Evolutionary conservation across 768 basidiomycete species (phyloP), one percentile per base, ranked within the genome.

Genomic region (Candolleomyces aberdarensis): DNA sequence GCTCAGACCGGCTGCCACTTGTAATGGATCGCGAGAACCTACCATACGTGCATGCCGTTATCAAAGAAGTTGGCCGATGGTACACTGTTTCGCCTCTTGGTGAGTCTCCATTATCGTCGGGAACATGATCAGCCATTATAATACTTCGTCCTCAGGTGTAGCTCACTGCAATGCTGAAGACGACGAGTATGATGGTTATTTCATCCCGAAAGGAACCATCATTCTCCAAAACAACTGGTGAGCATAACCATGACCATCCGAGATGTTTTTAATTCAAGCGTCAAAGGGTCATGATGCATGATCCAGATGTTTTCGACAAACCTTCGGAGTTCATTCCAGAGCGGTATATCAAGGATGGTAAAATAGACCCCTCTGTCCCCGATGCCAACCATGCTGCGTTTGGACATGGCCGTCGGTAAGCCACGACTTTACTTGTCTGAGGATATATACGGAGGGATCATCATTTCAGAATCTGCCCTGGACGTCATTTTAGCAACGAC

Each of bases 171-270:
- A 52, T 7, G 56, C 22, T 5, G 60, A 61, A 7, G 64, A 62
- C 10, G 62, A 65, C 11, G 58, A 58, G 32, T 65, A 63, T 26
- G 40, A 59, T 20, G 64, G 64, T 0, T 63, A 62, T 26, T 63
- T 59, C 36, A 65, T 65, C 17, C 64, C 64, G 0, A 61, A 65
- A 56, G 64, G 63, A 26, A 60, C 64, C 40, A 59, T 60, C 8
- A 41, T 67, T 4, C 19, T 67, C 11, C 41, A 60, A 14, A 65
- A 67, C 32, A 48, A 53, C 5, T 67, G 66, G 65, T 64, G 54
- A 32, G 50, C 26, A 20, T 11, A 36, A 36, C 6, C 26, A 26
- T 26, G 26, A 26, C 26, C 3, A 3, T 36, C 11, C 36, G 19
- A 46, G 6, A 36, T 36, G 6, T 8, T 36, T 36, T 11, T 36